Conservation (phyloP, 2,329 filamentous ascomycete genomes). For the Diaporthe batatas region DNA sequence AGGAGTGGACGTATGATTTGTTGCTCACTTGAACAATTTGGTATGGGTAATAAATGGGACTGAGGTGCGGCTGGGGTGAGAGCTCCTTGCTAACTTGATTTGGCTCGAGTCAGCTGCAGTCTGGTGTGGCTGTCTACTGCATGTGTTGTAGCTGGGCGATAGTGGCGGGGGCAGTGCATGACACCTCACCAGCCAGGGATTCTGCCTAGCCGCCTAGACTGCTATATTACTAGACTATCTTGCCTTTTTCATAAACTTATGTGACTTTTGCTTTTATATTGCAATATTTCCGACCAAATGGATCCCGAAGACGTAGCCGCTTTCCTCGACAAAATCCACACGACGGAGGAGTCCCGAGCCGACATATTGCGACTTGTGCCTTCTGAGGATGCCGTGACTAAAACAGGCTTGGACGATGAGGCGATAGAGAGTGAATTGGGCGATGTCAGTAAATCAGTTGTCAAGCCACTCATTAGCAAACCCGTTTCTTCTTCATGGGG, state of each 20-base stretch:
- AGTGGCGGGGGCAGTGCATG: conserved; percentile 34
- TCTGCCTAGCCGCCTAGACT: neutral
- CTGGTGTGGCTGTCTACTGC: neutral
- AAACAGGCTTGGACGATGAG: conserved; percentile 11
- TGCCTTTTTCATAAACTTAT: no score
- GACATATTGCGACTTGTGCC: neutral
- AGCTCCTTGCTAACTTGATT: neutral
- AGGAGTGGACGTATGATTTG: conserved; percentile 50
- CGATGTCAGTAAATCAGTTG: neutral
- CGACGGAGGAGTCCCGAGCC: conserved; percentile 1
- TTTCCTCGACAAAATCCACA: neutral
- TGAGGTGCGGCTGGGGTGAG: neutral
- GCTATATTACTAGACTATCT: neutral
- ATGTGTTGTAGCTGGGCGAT: neutral
- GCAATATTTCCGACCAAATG: neutral
- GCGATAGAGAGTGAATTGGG: neutral
- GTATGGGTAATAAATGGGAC: neutral
- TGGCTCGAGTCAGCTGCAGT: neutral
- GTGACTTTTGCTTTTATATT: neutral
- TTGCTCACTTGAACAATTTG: conserved; percentile 43
- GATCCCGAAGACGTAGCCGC: conserved; percentile 19
- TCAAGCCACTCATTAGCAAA: neutral
- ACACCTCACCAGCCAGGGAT: neutral
- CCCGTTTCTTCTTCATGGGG: neutral
- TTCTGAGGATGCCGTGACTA: neutral